Base-by-base conservation (phyloP, 129 eudicot genomes). In the Sambucus nigra region DNA sequence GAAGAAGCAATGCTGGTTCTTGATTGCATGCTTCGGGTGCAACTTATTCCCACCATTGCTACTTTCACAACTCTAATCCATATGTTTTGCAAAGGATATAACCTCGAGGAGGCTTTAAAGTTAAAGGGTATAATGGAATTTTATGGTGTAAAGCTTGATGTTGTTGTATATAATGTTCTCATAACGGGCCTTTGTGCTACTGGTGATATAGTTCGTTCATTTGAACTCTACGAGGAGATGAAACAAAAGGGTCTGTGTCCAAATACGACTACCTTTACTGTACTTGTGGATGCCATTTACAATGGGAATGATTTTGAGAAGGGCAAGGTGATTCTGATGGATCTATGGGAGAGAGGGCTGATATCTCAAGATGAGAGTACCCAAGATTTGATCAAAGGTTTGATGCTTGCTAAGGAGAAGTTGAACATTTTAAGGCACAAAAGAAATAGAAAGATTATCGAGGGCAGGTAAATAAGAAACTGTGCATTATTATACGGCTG, bases 61-160 rank as follows among this genome's bases (percentile, higher is more conserved):
- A 86, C 98, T 18, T 85, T 82, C 59, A 91, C 98, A 11, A 79
- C 87, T 51, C 51, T 86, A 52, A 79, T 91, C 72, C 98, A 91
- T 64, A 68, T 64, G 41, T 67, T 76, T n/a, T 91, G 89, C 87
- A 82, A 77, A 69, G 72, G 74, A 59, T 53, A 22, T 15, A 64
- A 73, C 21, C 49, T 79, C 42, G 19, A 47, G 2, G 80, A 85
- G 69, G 98, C 89, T 14, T 50, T 81, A 46, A 74, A 74, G 56
- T 55, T 82, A 40, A 79, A 72, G 41, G 65, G 32, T 33, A 29
- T 60, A 22, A 86, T 91, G 98, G 89, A 91, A 49, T 51, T 62
- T 55, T 61, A 59, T 73, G 69, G 74, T 28, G 72, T 73, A 39
- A 67, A 71, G 62, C 72, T 83, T 42, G 95, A 91, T 79, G 84